Percentiles rank a stretch among this genome's conserved stretches.
phyloP scores from a whole-genome alignment of 805 yeast genomes.

The Schwanniomyces sp. region DNA sequence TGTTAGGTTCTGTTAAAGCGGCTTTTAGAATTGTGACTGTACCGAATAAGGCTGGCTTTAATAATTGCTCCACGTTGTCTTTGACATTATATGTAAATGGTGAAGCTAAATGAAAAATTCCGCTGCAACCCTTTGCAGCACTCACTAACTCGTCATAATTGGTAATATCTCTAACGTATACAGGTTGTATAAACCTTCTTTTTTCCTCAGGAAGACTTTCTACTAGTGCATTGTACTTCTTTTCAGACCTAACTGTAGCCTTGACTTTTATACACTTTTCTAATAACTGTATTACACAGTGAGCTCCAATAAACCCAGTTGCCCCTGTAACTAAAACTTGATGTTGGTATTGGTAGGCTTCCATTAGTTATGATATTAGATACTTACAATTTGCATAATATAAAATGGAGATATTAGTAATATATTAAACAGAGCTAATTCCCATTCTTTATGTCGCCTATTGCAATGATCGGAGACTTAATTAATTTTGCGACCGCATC shows the following conservation, averaged over 20 bases:
- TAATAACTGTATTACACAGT: conserved; percentile 13
- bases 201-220: background rate
- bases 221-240: conserved; percentile 3
- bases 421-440: too few species aligned
- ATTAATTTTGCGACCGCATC: too few species aligned
- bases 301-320: conserved; percentile 18
- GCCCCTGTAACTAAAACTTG: conserved; percentile 17
- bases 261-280: conserved; percentile 1
- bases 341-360: background rate
- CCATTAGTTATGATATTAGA: background rate
- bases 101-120: conserved; percentile 47
- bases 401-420: too few species aligned
- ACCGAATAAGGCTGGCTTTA: conserved; percentile 51
- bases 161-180: conserved; percentile 2
- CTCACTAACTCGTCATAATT: conserved; percentile 1
- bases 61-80: conserved; percentile 43
- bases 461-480: too few species aligned
- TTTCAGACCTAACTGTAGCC: background rate
- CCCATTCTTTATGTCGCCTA: too few species aligned
- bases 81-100: conserved; percentile 44
- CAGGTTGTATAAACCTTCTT: background rate
- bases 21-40: conserved; percentile 17
- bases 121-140: conserved; percentile 15
- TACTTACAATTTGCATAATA: background rate
- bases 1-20: conserved; percentile 6